These are phyloP conservation scores for Chenopodium quinoa DNA, from an alignment of 148 eudicot genomes.

Conservation along the genomic window DNA sequence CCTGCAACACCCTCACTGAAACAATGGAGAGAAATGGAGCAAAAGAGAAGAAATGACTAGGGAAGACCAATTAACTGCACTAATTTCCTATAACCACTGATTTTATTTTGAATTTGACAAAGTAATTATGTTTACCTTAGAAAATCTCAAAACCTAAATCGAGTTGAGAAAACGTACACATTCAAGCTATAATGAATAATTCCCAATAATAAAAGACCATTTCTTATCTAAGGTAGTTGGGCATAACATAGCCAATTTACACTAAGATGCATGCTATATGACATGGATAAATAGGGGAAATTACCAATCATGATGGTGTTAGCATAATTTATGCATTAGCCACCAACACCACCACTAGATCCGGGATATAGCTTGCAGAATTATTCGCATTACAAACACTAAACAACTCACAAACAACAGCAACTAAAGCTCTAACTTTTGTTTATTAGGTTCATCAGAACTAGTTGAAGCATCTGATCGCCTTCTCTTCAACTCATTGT, in stretches of 20 bases:
- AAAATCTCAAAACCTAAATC: neutral
- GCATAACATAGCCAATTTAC: constrained; percentile 12
- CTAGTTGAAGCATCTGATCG: constrained; percentile 61
- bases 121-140: neutral
- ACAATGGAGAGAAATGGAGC: no score
- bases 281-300: constrained; percentile 10
- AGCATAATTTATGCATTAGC: constrained; percentile 5
- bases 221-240: neutral
- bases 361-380: constrained; percentile 14
- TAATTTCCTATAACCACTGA: neutral
- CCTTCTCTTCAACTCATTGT: constrained; percentile 85
- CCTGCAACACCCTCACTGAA: no score
- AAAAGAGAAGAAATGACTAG: no score
- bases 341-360: constrained; percentile 22
- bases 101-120: neutral
- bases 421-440: constrained; percentile 9
- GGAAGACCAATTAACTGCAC: neutral
- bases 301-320: constrained; percentile 19
- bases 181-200: neutral
- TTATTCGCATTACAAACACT: constrained; percentile 23
- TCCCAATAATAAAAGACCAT: neutral
- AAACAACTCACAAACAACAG: constrained; percentile 19
- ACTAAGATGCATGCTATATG: constrained; percentile 10
- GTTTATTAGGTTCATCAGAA: constrained; percentile 43
- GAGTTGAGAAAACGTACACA: neutral